These are phyloP conservation scores for Hypoxylon rickii DNA, from an alignment of 495 filamentous ascomycete genomes.

Conservation along the genomic window DNA sequence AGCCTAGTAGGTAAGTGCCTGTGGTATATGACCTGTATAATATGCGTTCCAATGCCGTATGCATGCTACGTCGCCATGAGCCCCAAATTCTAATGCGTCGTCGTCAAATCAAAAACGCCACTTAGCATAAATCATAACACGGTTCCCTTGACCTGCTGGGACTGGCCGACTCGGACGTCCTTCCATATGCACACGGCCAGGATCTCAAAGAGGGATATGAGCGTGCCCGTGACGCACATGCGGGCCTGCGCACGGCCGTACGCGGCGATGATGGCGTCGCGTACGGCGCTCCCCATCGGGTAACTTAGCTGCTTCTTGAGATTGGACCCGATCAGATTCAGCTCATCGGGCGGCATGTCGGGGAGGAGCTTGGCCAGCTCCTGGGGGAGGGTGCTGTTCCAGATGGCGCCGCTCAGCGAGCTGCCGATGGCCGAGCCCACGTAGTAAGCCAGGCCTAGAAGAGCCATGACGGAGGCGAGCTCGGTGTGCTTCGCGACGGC, in stretches of 20 bases:
- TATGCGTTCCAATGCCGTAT: too few species aligned
- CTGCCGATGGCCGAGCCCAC: conserved; percentile 59
- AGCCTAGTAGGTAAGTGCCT: too few species aligned
- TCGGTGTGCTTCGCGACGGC: conserved; percentile 57
- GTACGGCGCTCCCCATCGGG: conserved; percentile 59
- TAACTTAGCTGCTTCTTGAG: conserved; percentile 64
- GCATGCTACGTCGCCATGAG: neutral
- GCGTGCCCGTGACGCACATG: conserved; percentile 52
- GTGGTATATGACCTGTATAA: too few species aligned
- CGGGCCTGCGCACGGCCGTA: conserved; percentile 58
- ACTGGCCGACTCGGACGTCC: conserved; percentile 56
- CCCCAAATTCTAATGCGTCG: conserved; percentile 1
- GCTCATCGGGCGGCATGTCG: conserved; percentile 40
- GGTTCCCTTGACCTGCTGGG: conserved; percentile 57
- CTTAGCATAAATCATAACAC: conserved; percentile 39
- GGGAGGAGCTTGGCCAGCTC: conserved; percentile 54
- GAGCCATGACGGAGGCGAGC: conserved; percentile 58
- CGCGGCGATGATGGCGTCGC: conserved; percentile 64
- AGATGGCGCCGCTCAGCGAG: conserved; percentile 61
- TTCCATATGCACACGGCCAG: conserved; percentile 51
- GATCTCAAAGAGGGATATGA: conserved; percentile 43
- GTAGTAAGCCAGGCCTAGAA: conserved; percentile 53
- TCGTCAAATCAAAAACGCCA: neutral
- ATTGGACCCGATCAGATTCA: conserved; percentile 62
- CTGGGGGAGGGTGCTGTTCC: conserved; percentile 54